Percentiles rank a stretch among this genome's conserved stretches.
Evolutionary conservation across 2,329 filamentous ascomycete species (phyloP).

Genomic region (Beauveria sp.): DNA sequence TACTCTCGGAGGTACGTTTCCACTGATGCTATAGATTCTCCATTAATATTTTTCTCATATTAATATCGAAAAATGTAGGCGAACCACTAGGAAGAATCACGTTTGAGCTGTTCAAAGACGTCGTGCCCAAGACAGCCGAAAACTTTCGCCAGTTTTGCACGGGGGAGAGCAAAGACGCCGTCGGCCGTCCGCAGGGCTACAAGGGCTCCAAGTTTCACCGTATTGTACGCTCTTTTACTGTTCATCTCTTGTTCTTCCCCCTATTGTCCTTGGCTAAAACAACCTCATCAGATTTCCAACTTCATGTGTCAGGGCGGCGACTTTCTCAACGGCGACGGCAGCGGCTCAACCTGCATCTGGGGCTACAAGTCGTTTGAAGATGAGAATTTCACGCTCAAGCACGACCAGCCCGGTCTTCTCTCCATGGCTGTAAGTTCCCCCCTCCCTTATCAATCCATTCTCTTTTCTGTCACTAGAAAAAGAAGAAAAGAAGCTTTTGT

Average conservation of each 20-base stretch:
- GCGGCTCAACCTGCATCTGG: constrained; percentile 82
- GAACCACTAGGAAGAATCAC: constrained; percentile 81
- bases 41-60: no score
- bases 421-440: constrained; percentile 75
- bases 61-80: constrained; percentile 39
- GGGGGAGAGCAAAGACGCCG: constrained; percentile 74
- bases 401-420: constrained; percentile 71
- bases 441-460: background rate
- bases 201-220: constrained; percentile 93
- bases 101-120: constrained; percentile 82
- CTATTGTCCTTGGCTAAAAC: no score
- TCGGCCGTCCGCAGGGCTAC: constrained; percentile 80
- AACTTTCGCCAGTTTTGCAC: constrained; percentile 98
- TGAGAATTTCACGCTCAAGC: constrained; percentile 78
- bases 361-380: constrained; percentile 78
- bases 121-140: constrained; percentile 81
- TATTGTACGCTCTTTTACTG: constrained; percentile 52
- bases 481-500: no score
- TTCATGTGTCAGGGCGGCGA: constrained; percentile 99
- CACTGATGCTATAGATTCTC: no score
- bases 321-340: constrained; percentile 89
- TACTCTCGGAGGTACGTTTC: constrained; percentile 68
- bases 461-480: background rate
- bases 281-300: constrained; percentile 62
- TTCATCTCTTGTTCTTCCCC: no score